Evolutionary conservation across 108 stramenopile genomes (phyloP), one percentile per base, ranked within the genome.

Genomic region (Pseudonitzschia multistriata): DNA sequence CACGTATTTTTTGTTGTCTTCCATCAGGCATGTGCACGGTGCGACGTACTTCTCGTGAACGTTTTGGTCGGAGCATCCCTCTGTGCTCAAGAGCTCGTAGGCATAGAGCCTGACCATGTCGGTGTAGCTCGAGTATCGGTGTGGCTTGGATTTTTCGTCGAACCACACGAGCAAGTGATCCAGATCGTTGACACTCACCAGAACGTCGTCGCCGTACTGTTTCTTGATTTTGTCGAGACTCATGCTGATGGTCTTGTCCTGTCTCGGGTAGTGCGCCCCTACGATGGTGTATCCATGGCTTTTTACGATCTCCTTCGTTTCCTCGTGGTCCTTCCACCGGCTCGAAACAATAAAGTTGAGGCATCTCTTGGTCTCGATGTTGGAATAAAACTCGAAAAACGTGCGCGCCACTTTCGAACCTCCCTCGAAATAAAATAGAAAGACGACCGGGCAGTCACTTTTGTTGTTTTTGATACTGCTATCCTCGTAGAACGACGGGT

Each of bases 121-220:
- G 33, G 57, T 59, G n/a, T 59, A 59, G 57, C 33, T 59, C 21
- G 57, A 59, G 34, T 59, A 59, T 29, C 31, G 24, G 35, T 19
- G 35, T 10, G 57, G 25, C 13, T 33, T 59, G n/a, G 19, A 15
- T 0, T 2, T 8, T 29, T 25, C 8, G 11, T 28, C 57, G 34
- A 59, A 59, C 57, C 57, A 59, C n/a, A 59, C 57, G n/a, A 59
- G 34, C 17, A 59, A n/a, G 34, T 59, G 57, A n/a, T 59, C 57
- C 34, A 59, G 19, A 33, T 59, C 57, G 29, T 59, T 59, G 29
- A 59, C 57, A n/a, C 57, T 59, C 24, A 59, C 57, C 17, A 59
- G 17, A 3, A 59, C 29, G 19, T 59, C 34, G 34, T 59, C 57
- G 3, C 10, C 34, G 34, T 59, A 59, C 34, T 59, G 24, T 34